Base-by-base conservation (phyloP, 352 stramenopile species). In the Plasmopara halstedii region DNA sequence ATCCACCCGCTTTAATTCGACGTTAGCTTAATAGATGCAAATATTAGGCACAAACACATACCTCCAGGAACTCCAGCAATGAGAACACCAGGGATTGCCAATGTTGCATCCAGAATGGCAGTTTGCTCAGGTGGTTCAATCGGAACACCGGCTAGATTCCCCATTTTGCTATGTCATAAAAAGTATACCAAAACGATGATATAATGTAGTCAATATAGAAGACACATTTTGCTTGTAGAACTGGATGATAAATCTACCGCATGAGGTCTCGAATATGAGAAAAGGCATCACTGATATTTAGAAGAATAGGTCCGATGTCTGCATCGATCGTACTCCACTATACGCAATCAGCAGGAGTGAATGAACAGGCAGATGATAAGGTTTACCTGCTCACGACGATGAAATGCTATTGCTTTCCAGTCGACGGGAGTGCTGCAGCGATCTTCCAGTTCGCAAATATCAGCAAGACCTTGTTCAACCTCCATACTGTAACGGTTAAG, bases 71-170 rank as follows among this genome's bases (percentile, higher is more conserved):
- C 93, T 27, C 95, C 90, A 37, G 85, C 88, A 5, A 92, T 80
- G 17, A 99, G 52, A 9, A 98, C 95, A 31, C 95, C 95, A 21
- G 94, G 86, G 20, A 98, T 58, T 15, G 63, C 58, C 63, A 95
- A 73, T 1, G 95, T 98, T 46, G 88, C 91, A 59, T 99, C 82
- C 5, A 96, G 83, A 3, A 99, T 70, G 45, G 52, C 62, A 5
- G 88, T 96, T 58, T 99, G 95, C 48, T 80, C 70, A 1, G 73
- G 64, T 19, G 94, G 95, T 58, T 99, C 95, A 46, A 98, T 94
- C 1, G 87, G 89, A 22, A 98, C 95, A 11, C 64, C 69, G 10
- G 94, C 91, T 15, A 63, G 47, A 19, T 79, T 70, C 18, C 95
- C 94, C 86, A 98, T 97, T 39, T 82, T 58, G 27, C 75, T 88